These are phyloP conservation scores for Globisporangium irregulare DNA, from an alignment of 352 stramenopile genomes.

Conservation along the genomic window DNA sequence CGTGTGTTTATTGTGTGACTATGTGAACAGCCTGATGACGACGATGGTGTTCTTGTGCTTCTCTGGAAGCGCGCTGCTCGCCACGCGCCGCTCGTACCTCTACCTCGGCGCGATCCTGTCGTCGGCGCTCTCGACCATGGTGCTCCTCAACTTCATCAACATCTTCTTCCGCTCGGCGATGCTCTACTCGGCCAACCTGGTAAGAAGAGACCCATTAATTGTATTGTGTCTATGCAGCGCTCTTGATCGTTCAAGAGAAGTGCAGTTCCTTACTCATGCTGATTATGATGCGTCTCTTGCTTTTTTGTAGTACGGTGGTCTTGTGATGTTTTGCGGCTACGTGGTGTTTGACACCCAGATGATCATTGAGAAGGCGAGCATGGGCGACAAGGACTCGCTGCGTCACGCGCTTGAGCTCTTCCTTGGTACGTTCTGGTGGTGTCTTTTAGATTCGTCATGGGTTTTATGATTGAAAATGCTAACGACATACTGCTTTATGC, in stretches of 20 bases:
- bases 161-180: conserved; percentile 59
- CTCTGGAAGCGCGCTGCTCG: conserved; percentile 69
- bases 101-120: conserved; percentile 80
- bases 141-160: conserved; percentile 49
- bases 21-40: conserved; percentile 52
- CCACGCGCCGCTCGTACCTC: conserved; percentile 75
- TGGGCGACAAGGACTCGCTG: conserved; percentile 82
- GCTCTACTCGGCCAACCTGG: conserved; percentile 58
- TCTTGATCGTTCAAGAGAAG: not conserved
- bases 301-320: conserved; percentile 59
- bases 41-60: conserved; percentile 87
- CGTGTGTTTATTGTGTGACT: conserved; percentile 7
- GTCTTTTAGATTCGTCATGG: not conserved
- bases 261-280: not conserved
- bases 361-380: conserved; percentile 86
- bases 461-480: not conserved
- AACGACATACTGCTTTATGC: conserved; percentile 2
- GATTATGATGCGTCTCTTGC: not conserved
- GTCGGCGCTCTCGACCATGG: conserved; percentile 57
- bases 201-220: conserved; percentile 20
- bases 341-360: conserved; percentile 91
- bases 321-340: conserved; percentile 88
- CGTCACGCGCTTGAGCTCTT: conserved; percentile 85
- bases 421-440: conserved; percentile 40
- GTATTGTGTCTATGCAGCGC: not conserved